Evolutionary conservation across 768 basidiomycete genomes (phyloP).

Genomic region (Cyathus striatus): DNA sequence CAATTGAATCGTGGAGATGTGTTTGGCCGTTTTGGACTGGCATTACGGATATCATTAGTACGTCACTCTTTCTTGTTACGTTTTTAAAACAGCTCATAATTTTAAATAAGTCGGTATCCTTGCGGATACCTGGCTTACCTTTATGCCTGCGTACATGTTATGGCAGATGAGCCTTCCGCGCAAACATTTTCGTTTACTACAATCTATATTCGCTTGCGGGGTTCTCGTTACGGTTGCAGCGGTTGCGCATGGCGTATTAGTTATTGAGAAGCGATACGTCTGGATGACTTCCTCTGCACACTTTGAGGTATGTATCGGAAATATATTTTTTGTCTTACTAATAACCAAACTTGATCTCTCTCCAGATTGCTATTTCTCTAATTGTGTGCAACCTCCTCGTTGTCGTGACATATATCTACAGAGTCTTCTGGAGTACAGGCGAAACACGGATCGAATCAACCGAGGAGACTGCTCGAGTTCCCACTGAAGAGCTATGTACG

Average conservation of each 20-base stretch:
- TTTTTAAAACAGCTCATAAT: neutral
- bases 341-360: too few species aligned
- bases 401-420: too few species aligned
- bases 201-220: slow-evolving; percentile 7
- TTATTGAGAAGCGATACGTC: neutral
- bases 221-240: slow-evolving; percentile 7
- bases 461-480: too few species aligned
- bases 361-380: too few species aligned
- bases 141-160: slow-evolving; percentile 6
- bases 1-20: too few species aligned
- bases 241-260: slow-evolving; percentile 6
- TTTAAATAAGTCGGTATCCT: slow-evolving; percentile 2
- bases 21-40: neutral
- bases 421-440: too few species aligned
- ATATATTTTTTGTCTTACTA: too few species aligned
- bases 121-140: slow-evolving; percentile 8
- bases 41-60: slow-evolving; percentile 2
- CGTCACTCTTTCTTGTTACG: neutral
- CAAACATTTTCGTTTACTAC: slow-evolving; percentile 3
- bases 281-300: slow-evolving; percentile 2
- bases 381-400: too few species aligned
- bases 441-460: too few species aligned
- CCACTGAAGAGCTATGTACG: too few species aligned
- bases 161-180: slow-evolving; percentile 4
- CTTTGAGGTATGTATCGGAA: slow-evolving; percentile 7